Base-by-base conservation (phyloP, 306 rosid species). In the Castanea sativa region DNA sequence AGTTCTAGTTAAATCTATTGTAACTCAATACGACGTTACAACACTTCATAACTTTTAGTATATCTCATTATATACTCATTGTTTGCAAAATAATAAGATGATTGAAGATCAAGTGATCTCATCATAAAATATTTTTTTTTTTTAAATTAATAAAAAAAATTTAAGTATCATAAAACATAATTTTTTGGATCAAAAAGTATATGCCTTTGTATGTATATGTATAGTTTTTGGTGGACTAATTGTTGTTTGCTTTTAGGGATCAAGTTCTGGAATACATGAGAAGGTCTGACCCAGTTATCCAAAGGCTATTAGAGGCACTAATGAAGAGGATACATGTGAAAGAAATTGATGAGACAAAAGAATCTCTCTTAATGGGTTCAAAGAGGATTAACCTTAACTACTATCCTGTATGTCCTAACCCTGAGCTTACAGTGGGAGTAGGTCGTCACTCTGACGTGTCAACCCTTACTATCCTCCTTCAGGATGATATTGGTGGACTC, bases 381-480 rank as follows among this genome's bases (percentile, higher is more conserved):
- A 85, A 35, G 78, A 82, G 88, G 69, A 81, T 89, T 32, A 86
- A 89, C 69, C 89, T 91, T 9, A 89, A 89, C 67, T 87, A 82
- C 58, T 87, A 91, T 73, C 96, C 92, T 1, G 64, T 82, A 6
- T 87, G 89, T 67, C 96, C 96, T 6, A 83, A 85, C 59, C 93
- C 88, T 2, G 88, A 89, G 33, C 86, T 89, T 2, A 57, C 90
- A 0, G 78, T 83, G 3, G 93, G 90, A 51, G 79, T 87, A 21
- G 93, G 96, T 3, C 89, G 88, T 13, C 92, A 89, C 64, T 91
- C 93, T 0, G 93, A 91, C 32, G 87, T 89, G 29, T 89, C 93
- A 23, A 86, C 91, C 33, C 76, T 89, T 43, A 89, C 96, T 0
- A 13, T 91, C 51, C 93, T 91, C 73, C 88, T 91, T 19, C 93